These are phyloP conservation scores for Anacardium occidentale DNA, from an alignment of 345 rosid genomes.

Conservation along the genomic window DNA sequence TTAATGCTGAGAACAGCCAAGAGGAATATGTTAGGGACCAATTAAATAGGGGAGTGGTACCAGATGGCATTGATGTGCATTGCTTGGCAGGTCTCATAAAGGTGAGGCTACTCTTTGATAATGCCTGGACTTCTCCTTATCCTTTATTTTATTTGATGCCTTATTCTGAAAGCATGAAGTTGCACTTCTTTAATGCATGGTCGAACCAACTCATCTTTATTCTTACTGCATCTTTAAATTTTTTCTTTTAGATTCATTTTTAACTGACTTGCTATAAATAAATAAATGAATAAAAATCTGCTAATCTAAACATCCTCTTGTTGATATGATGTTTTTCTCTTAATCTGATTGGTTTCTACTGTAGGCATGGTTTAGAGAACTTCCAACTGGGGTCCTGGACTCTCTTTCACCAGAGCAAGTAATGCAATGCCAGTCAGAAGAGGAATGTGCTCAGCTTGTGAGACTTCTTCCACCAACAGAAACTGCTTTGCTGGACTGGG, in stretches of 20 bases:
- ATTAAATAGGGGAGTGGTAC: constrained; percentile 76
- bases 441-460: constrained; percentile 77
- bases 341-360: constrained; percentile 14
- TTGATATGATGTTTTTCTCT: not conserved
- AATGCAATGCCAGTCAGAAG: constrained; percentile 84
- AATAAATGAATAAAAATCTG: not conserved
- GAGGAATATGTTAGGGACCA: constrained; percentile 90
- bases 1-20: constrained; percentile 83
- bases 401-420: constrained; percentile 82
- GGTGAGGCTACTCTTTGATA: constrained; percentile 37
- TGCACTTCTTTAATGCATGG: not conserved
- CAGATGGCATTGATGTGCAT: constrained; percentile 74
- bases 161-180: constrained; percentile 4
- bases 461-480: constrained; percentile 84
- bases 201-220: not conserved
- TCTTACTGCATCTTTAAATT: not conserved
- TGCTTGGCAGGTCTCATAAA: constrained; percentile 98
- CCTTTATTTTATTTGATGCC: not conserved
- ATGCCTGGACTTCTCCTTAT: not conserved
- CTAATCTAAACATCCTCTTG: not conserved
- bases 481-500: constrained; percentile 90
- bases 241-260: not conserved
- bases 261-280: not conserved
- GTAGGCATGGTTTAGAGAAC: constrained; percentile 99
- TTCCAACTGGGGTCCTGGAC: constrained; percentile 89